phyloP scores from a whole-genome alignment of 805 yeast genomes.

The Kregervanrija pseudodelftensis region DNA sequence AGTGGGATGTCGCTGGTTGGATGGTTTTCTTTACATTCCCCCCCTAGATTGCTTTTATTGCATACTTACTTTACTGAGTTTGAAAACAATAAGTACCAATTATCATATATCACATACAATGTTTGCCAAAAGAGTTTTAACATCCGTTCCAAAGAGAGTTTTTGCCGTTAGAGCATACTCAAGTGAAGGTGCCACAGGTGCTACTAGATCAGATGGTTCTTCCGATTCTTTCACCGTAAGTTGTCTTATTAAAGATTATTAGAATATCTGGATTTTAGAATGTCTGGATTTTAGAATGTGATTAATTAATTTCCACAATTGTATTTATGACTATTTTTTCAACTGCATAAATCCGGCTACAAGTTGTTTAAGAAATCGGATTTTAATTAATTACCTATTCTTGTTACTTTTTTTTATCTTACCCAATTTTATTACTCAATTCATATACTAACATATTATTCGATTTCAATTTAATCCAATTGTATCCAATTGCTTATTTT shows the following conservation, averaged over 20 bases:
- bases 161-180: conserved; percentile 32
- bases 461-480: not conserved
- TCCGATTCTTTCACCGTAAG: conserved; percentile 55
- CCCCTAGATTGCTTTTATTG: not conserved
- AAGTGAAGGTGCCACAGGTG: conserved; percentile 55
- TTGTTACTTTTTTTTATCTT: not conserved
- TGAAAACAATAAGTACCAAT: not conserved
- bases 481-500: not conserved
- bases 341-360: no score
- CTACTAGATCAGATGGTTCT: conserved; percentile 45
- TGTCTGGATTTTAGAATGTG: no score
- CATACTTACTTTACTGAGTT: not conserved
- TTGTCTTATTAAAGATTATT: conserved; percentile 4
- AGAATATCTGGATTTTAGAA: not conserved
- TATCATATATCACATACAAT: conserved; percentile 9
- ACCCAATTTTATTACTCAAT: not conserved
- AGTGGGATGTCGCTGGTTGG: no score
- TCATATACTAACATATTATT: not conserved
- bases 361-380: no score
- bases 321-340: no score
- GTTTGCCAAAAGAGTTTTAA: conserved; percentile 35
- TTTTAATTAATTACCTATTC: not conserved
- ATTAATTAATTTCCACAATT: no score
- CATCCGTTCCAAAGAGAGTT: conserved; percentile 24
- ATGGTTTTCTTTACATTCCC: no score